Conservation (phyloP, 2,329 filamentous ascomycete genomes). For the Beauveria sp. region DNA sequence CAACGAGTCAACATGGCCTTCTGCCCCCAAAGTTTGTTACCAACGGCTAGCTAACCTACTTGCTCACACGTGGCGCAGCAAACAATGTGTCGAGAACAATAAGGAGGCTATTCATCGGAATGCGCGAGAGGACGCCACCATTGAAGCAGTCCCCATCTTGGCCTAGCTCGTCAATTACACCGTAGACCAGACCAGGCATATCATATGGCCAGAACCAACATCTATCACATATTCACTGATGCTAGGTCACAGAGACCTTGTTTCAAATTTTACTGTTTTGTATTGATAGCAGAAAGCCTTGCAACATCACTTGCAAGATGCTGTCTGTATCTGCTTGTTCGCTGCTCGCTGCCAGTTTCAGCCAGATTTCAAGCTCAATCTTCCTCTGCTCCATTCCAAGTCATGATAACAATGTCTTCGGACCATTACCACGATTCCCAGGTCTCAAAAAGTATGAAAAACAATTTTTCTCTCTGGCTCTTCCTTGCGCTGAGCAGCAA, state of each 20-base stretch:
- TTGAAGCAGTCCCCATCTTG: too few relatives aligned
- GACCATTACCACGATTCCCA: background rate
- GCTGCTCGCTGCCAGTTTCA: background rate
- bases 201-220: background rate
- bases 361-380: background rate
- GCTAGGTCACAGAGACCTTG: too few relatives aligned
- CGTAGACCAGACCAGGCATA: too few relatives aligned
- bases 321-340: background rate
- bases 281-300: slow-evolving; percentile 1
- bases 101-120: too few relatives aligned
- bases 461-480: slow-evolving; percentile 8
- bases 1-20: too few relatives aligned
- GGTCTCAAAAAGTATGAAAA: background rate
- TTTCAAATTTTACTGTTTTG: slow-evolving; percentile 8
- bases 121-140: too few relatives aligned
- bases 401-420: background rate
- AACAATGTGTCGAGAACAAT: too few relatives aligned
- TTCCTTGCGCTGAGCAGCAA: slow-evolving; percentile 9
- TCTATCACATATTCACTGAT: background rate
- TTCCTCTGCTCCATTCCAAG: background rate
- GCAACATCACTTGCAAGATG: background rate
- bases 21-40: too few relatives aligned
- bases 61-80: too few relatives aligned
- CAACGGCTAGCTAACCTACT: too few relatives aligned
- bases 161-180: too few relatives aligned